A percentile compares a stretch with the other conserved stretches of the same genome.
phyloP scores from a whole-genome alignment of 345 rosid species.

The Eucalyptus cloeziana region DNA sequence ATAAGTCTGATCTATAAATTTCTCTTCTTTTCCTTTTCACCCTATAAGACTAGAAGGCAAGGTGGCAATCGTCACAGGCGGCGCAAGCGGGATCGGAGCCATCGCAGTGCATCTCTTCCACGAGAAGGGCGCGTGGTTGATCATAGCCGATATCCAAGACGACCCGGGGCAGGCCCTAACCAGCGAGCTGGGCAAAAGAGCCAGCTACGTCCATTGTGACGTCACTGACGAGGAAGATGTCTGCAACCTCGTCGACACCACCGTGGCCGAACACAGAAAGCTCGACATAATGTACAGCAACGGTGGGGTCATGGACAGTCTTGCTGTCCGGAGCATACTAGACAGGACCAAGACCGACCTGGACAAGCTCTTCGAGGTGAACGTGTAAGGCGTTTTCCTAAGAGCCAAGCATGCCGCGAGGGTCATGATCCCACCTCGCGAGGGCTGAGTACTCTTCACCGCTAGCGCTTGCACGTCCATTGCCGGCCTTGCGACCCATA shows the following conservation, averaged over 20 bases:
- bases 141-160: conserved; percentile 29
- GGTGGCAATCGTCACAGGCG: conserved; percentile 27
- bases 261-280: conserved; percentile 13
- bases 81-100: conserved; percentile 29
- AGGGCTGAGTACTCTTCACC: conserved; percentile 21
- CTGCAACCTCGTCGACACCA: conserved; percentile 1
- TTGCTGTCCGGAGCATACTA: not conserved
- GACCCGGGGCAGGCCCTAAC: conserved; percentile 2
- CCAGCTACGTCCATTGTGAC: conserved; percentile 19
- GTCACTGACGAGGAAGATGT: conserved; percentile 18
- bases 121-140: conserved; percentile 18
- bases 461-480: conserved; percentile 9
- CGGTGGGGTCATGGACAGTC: conserved; percentile 10
- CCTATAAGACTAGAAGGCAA: conserved; percentile 12
- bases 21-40: not conserved
- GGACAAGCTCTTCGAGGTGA: conserved; percentile 13
- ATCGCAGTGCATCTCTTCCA: conserved; percentile 5
- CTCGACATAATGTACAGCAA: conserved; percentile 33
- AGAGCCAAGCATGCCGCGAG: conserved; percentile 33
- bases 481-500: conserved; percentile 3
- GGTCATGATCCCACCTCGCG: conserved; percentile 12
- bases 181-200: conserved; percentile 3
- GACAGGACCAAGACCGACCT: conserved; percentile 10
- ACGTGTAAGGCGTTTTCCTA: conserved; percentile 15
- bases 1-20: not conserved